phyloP scores from a whole-genome alignment of 305 asterid genomes.

The Caryopteris hybrid region DNA sequence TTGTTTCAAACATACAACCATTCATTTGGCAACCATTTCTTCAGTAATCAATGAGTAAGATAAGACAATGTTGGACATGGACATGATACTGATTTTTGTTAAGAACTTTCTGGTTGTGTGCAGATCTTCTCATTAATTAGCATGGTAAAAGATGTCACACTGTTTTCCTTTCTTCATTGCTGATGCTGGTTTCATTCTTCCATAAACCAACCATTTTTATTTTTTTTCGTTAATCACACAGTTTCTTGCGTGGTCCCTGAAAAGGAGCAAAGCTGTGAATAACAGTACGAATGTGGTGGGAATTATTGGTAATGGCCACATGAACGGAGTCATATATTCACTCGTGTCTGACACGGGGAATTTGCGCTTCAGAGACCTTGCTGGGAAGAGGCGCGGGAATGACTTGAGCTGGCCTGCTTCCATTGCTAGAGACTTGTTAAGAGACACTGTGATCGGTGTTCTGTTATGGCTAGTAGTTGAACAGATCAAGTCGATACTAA shows the following conservation, averaged over 20 bases:
- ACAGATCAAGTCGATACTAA: slow-evolving; percentile 20
- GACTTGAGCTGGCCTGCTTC: slow-evolving; percentile 41
- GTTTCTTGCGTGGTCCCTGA: slow-evolving; percentile 91
- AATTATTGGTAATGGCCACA: slow-evolving; percentile 80
- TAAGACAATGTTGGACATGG: neutral
- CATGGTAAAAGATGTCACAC: neutral
- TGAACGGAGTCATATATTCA: slow-evolving; percentile 87
- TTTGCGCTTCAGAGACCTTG: slow-evolving; percentile 71
- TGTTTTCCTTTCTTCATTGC: neutral
- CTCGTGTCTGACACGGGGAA: slow-evolving; percentile 80
- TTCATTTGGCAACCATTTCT: neutral
- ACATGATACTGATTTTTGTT: too few relatives aligned
- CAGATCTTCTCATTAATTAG: neutral
- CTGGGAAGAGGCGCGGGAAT: slow-evolving; percentile 43
- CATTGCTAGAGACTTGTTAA: slow-evolving; percentile 44
- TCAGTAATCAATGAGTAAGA: neutral
- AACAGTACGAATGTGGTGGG: slow-evolving; percentile 72
- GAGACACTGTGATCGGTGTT: slow-evolving; percentile 64
- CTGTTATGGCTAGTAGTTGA: slow-evolving; percentile 69
- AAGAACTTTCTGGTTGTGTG: too few relatives aligned
- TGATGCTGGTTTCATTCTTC: neutral
- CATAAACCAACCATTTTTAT: too few relatives aligned
- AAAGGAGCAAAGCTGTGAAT: slow-evolving; percentile 95
- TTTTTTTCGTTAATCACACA: slow-evolving; percentile 22
- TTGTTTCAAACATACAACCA: neutral